Evolutionary conservation across 139 green algal species (phyloP), one percentile per base, ranked within the genome.

Genomic region (Spirogloea muscicola): DNA sequence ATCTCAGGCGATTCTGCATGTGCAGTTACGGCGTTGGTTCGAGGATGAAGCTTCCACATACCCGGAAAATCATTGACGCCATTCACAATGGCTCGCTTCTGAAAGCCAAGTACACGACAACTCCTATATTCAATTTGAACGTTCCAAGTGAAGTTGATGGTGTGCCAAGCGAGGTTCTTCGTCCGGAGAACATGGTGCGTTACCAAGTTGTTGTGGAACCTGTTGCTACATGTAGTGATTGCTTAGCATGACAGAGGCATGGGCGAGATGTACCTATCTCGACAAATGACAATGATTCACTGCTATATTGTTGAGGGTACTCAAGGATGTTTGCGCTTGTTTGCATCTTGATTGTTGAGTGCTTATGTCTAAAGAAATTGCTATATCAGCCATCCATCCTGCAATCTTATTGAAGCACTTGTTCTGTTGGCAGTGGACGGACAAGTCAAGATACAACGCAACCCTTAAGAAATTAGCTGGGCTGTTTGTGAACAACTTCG

Each of bases 41-140:
- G 51, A 87, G 92, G 76, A 96, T 97, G 69, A 93, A 90, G 76
- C 84, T 98, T 25, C 87, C 87, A 65, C 77, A 96, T 85, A 98
- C 94, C 3, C 87, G 94, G 37, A 88, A 90, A 49, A 98, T 98
- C 68, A 88, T 98, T 49, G 87, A 97, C 74, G 93, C 94, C 62
- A 97, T 97, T 55, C 93, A 96, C 86, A 36, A 46, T 57, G 91
- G 91, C 2, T 88, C 91, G 67, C 87, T 97, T 60, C 49, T 62
- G 1, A 51, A 62, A 0, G 88, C 77, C 2, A 68, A 92, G 40
- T 90, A 79, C 71, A 1, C 70, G 63, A 21, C 43, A 2, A 48
- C 93, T 38, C 87, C 88, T 44, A 83, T 96, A 44, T 97, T 97
- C 80, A 77, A 84, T 46, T 85, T 97, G 49, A 64, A 91, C 65